Evolutionary conservation across 116 monocot genomes (phyloP), one percentile per base, ranked within the genome.

Genomic region (Dioscorea cayenensis): DNA sequence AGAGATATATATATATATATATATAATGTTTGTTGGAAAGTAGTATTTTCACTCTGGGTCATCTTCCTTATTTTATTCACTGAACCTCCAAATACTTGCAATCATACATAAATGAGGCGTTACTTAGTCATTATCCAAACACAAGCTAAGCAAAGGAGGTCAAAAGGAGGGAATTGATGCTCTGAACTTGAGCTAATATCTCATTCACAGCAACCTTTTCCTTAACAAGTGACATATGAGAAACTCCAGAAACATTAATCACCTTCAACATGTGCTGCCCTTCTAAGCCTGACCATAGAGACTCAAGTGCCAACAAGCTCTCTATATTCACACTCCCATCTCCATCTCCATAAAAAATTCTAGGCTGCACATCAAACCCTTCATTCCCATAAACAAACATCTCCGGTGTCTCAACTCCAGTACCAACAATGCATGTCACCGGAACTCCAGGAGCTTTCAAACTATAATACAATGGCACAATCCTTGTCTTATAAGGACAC

Each of bases 311-410:
- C 76, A 92, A 63, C 69, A 95, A 77, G 77, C 95, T 95, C 23
- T 19, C 66, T 75, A 82, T 50, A 50, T 89, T 95, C 63, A 95
- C 95, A 12, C 87, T 87, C 52, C 95, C 95, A 67, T 95, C 92
- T 12, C 95, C 95, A 58, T 95, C 95, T 14, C 95, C 95, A 66
- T 89, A 87, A 55, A 71, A 79, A 48, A 92, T 72, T 37, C 89
- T 82, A 3, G 95, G 95, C 72, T 78, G 81, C 74, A 28, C 77
- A 20, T 95, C 92, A 63, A 95, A 95, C 28, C 92, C 87, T 3
- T 60, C 69, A 22, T 52, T 20, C 50, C 87, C 84, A 16, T 91
- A 95, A 11, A 76, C 60, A 81, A 95, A 52, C 12, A 14, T 68
- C 77, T 92, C 83, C 61, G 92, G 83, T 49, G 95, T 95, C 49